Evolutionary conservation across 257 asterid species (phyloP).

Genomic region (Henckelia pumila): DNA sequence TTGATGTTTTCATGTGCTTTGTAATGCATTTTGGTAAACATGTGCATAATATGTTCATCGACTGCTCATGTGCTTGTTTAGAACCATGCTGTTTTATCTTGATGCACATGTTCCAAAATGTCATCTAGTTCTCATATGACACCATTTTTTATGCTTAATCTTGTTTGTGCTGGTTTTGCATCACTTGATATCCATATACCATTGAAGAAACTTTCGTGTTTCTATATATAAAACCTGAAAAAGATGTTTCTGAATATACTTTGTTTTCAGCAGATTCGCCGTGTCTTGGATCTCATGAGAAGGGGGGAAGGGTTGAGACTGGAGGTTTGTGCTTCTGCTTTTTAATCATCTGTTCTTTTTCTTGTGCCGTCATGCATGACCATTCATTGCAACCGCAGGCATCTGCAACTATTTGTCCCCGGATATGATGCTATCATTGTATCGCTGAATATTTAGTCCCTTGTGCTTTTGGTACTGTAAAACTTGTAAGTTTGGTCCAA

Average conservation of each 20-base stretch:
- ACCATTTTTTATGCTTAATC: not conserved
- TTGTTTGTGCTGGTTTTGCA: not conserved
- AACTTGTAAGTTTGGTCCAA: not conserved
- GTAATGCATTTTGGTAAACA: not conserved
- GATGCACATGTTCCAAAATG: not conserved
- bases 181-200: not conserved
- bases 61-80: not conserved
- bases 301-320: slow-evolving; percentile 83
- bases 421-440: too few relatives aligned
- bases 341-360: not conserved
- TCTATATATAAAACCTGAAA: not conserved
- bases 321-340: slow-evolving; percentile 56
- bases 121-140: not conserved
- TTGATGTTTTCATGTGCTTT: not conserved
- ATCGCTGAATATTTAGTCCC: not conserved
- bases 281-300: slow-evolving; percentile 89
- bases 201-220: not conserved
- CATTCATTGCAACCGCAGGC: not conserved
- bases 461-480: not conserved
- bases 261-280: slow-evolving; percentile 72
- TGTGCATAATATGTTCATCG: not conserved
- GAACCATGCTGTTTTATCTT: not conserved
- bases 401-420: not conserved
- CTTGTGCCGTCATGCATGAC: not conserved
- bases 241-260: not conserved